Percentiles rank a stretch among this genome's conserved stretches.
These are phyloP conservation scores for Tolypocladium cylindrosporum DNA, from an alignment of 2,329 filamentous ascomycete species.

Conservation along the genomic window DNA sequence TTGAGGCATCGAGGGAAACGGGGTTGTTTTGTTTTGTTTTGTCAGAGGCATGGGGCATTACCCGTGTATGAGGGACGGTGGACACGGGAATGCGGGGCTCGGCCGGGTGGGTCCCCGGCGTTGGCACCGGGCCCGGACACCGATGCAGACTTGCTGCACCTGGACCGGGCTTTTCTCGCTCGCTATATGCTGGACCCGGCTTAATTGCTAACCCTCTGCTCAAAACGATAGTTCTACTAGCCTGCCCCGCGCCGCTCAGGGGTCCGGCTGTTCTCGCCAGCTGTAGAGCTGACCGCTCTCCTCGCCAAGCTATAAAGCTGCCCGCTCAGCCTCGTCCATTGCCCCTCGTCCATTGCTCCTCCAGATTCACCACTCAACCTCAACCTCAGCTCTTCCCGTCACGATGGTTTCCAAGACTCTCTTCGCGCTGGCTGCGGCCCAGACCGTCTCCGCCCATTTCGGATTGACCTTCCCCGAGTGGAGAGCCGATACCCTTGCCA, in stretches of 20 bases:
- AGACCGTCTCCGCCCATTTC: slow-evolving; percentile 37
- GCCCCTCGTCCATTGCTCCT: neutral
- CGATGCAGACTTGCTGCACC: neutral
- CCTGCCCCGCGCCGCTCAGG: neutral
- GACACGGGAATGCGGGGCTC: neutral
- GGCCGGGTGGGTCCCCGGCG: neutral
- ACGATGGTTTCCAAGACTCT: slow-evolving; percentile 22
- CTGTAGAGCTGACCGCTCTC: neutral
- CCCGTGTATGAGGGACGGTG: neutral
- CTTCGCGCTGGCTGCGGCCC: slow-evolving; percentile 22
- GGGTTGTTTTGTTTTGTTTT: neutral
- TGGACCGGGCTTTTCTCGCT: neutral
- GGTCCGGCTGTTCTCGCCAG: neutral
- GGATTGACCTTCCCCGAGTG: slow-evolving; percentile 35
- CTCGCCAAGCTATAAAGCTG: neutral
- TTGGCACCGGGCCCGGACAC: neutral
- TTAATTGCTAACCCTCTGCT: neutral
- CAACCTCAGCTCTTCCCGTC: neutral
- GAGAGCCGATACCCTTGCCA: slow-evolving; percentile 36
- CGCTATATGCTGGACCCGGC: neutral
- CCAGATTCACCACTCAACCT: neutral
- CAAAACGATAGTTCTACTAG: neutral
- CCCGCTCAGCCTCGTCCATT: neutral
- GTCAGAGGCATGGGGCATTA: neutral
- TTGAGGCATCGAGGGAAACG: neutral